phyloP scores from a whole-genome alignment of 2,329 filamentous ascomycete genomes.

The Xylariales sp. region DNA sequence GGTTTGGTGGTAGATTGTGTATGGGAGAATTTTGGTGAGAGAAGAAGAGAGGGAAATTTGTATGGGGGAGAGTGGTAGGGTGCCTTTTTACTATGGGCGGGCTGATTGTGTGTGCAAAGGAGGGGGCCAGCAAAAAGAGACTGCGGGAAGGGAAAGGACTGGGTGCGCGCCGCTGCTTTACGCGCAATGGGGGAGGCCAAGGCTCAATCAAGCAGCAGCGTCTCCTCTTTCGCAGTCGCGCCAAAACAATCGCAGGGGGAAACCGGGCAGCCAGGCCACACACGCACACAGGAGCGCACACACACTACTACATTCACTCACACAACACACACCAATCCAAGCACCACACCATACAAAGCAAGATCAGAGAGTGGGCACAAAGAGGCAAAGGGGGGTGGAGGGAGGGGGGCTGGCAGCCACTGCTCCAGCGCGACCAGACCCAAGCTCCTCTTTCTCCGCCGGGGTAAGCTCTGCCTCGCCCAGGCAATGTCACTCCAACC shows the following conservation, averaged over 20 bases:
- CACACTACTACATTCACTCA: no score
- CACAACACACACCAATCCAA: neutral
- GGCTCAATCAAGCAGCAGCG: no score
- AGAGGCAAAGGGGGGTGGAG: no score
- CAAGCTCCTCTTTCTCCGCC: no score
- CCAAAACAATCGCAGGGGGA: neutral
- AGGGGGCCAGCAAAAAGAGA: constrained; percentile 10
- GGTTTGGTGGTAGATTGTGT: constrained; percentile 50
- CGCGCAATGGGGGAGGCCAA: no score
- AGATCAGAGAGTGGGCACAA: no score
- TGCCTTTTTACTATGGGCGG: constrained; percentile 62
- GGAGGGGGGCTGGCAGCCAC: no score
- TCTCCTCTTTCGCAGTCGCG: neutral
- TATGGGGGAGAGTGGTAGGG: constrained; percentile 49
- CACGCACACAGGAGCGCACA: no score
- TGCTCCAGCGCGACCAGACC: no score
- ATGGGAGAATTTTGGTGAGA: constrained; percentile 58
- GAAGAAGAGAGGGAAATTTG: constrained; percentile 51
- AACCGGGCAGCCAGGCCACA: neutral
- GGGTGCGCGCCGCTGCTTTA: constrained; percentile 2
- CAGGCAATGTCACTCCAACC: neutral
- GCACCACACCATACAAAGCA: no score
- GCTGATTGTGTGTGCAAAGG: constrained; percentile 30
- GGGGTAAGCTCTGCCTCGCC: no score
- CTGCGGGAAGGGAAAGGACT: neutral